Percentiles rank a stretch among this genome's conserved stretches.
Conservation (phyloP, 176 grass and related monocot genomes). For the Aegilops umbellulata region DNA sequence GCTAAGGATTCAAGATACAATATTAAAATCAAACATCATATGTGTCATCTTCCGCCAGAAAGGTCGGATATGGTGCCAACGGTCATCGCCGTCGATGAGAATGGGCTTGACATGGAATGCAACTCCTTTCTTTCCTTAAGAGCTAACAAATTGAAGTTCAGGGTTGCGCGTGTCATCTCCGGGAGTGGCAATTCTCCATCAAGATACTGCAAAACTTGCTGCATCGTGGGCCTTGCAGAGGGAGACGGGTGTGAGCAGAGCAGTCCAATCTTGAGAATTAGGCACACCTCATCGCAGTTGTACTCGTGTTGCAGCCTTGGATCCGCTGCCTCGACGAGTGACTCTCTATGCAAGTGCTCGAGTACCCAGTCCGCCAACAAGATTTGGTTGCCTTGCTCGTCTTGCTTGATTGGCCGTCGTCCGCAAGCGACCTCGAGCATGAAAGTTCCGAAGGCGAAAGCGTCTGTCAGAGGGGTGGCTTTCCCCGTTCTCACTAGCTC, state of each 20-base stretch:
- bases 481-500: conserved; percentile 31
- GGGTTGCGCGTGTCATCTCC: not conserved
- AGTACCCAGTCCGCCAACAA: not conserved
- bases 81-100: not conserved
- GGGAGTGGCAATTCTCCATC: not conserved
- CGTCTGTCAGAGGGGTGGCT: conserved; percentile 29
- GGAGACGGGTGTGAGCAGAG: not conserved
- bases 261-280: not conserved
- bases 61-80: not conserved
- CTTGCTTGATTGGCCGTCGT: not conserved
- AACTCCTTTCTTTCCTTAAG: not conserved
- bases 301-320: not conserved
- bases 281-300: not conserved
- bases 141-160: not conserved
- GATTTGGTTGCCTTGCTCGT: not conserved
- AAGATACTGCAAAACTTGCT: not conserved
- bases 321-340: not conserved
- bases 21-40: not conserved
- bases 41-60: not conserved
- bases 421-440: conserved; percentile 19
- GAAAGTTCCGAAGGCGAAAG: conserved; percentile 41
- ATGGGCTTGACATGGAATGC: not conserved
- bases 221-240: not conserved
- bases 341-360: not conserved
- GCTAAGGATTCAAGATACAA: not conserved